These are phyloP conservation scores for Zhuliangozyma blackwelliae DNA, from an alignment of 1,139 yeast genomes.

Conservation along the genomic window DNA sequence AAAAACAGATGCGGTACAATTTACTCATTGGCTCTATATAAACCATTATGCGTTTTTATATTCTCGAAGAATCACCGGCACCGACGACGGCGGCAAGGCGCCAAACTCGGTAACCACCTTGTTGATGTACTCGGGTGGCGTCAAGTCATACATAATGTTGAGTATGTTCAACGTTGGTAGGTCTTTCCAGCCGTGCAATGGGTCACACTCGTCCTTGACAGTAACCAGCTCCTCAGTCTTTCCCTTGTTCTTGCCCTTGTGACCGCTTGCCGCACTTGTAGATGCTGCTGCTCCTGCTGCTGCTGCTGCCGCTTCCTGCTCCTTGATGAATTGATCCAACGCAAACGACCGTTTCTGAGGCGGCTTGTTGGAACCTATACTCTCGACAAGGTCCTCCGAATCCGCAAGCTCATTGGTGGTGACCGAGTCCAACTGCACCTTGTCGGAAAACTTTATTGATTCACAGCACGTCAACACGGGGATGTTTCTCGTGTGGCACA, in stretches of 20 bases:
- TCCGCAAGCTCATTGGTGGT: slow-evolving; percentile 91
- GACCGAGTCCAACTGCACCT: slow-evolving; percentile 93
- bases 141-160: slow-evolving; percentile 86
- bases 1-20: too few species aligned
- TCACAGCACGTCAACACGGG: slow-evolving; percentile 97
- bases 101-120: slow-evolving; percentile 96
- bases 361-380: slow-evolving; percentile 44
- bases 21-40: too few species aligned
- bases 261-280: background rate
- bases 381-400: slow-evolving; percentile 63
- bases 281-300: slow-evolving; percentile 13
- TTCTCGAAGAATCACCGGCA: slow-evolving; percentile 92
- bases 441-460: slow-evolving; percentile 88
- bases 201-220: slow-evolving; percentile 14
- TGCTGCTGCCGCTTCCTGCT: slow-evolving; percentile 20
- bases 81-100: slow-evolving; percentile 93
- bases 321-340: slow-evolving; percentile 59
- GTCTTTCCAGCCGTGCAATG: slow-evolving; percentile 63
- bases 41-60: slow-evolving; percentile 50
- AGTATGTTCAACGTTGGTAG: slow-evolving; percentile 65
- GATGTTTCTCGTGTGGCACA: slow-evolving; percentile 80
- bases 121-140: slow-evolving; percentile 91
- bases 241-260: slow-evolving; percentile 9
- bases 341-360: slow-evolving; percentile 63
- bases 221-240: slow-evolving; percentile 15